These are phyloP conservation scores for Tolypocladium nubicola DNA, from an alignment of 2,329 filamentous ascomycete genomes.

Conservation along the genomic window DNA sequence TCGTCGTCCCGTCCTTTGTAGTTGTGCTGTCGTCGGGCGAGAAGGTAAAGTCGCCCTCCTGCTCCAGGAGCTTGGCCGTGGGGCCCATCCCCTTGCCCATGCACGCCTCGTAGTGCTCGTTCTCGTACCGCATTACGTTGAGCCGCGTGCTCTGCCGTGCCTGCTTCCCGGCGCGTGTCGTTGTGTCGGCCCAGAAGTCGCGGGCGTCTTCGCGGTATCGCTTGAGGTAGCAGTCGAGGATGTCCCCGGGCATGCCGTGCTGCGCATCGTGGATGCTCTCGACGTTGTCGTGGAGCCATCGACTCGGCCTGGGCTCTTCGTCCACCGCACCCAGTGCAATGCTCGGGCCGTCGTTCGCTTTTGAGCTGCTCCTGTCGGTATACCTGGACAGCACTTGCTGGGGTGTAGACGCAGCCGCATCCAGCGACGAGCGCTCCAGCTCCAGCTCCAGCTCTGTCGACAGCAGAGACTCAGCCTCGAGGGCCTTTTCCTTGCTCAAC, in stretches of 20 bases:
- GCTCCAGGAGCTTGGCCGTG: constrained; percentile 7
- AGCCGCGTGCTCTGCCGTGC: not conserved
- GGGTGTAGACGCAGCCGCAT: constrained; percentile 5
- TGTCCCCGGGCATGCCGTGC: not conserved
- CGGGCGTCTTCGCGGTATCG: not conserved
- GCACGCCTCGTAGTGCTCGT: constrained; percentile 22
- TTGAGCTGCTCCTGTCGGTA: too few relatives aligned
- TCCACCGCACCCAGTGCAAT: not conserved
- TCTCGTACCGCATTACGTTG: constrained; percentile 25
- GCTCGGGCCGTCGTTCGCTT: not conserved
- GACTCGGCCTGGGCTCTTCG: not conserved
- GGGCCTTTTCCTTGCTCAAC: not conserved
- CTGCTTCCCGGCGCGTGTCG: not conserved
- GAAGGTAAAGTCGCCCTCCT: not conserved
- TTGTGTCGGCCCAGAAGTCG: constrained; percentile 1
- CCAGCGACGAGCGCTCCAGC: not conserved
- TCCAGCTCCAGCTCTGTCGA: constrained; percentile 4
- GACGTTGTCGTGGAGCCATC: not conserved
- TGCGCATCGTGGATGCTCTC: not conserved
- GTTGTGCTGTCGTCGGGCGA: not conserved
- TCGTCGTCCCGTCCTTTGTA: not conserved
- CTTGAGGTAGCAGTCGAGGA: not conserved
- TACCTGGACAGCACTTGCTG: not conserved
- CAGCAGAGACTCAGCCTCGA: not conserved
- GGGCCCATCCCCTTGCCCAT: constrained; percentile 12